Conservation (phyloP, 257 asterid species). For the Capsicum chinense region DNA sequence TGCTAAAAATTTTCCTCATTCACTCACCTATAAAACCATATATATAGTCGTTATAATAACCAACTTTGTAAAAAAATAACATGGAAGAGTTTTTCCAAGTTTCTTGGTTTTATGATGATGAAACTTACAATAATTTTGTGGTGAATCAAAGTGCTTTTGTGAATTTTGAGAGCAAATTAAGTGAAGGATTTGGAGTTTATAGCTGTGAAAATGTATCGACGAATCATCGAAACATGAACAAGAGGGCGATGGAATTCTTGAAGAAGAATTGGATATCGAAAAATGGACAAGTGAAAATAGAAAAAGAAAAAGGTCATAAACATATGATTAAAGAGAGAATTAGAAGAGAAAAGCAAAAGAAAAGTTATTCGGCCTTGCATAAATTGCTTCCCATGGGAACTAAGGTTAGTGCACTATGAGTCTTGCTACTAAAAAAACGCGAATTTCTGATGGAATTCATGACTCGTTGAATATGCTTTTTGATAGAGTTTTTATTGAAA, state of each 20-base stretch:
- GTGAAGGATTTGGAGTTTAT: slow-evolving; percentile 26
- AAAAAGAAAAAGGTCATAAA: slow-evolving; percentile 39
- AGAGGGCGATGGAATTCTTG: slow-evolving; percentile 56
- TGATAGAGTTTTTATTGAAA: neutral
- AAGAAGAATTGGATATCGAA: slow-evolving; percentile 34
- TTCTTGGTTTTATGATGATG: slow-evolving; percentile 31
- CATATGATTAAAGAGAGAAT: slow-evolving; percentile 56
- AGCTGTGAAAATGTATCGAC: neutral
- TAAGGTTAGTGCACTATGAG: slow-evolving; percentile 41
- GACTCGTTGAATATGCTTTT: neutral
- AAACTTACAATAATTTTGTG: neutral
- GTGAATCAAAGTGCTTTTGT: slow-evolving; percentile 44
- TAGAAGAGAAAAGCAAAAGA: slow-evolving; percentile 56
- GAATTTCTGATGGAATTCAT: neutral
- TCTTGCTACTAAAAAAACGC: neutral
- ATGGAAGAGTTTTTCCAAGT: no score
- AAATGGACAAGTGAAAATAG: slow-evolving; percentile 22
- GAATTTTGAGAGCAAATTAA: slow-evolving; percentile 28
- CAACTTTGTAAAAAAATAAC: neutral
- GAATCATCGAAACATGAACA: slow-evolving; percentile 39
- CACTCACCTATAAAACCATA: neutral
- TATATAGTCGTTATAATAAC: slow-evolving; percentile 22
- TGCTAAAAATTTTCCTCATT: neutral
- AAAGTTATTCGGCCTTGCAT: slow-evolving; percentile 43
- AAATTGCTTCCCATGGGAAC: slow-evolving; percentile 52